These are phyloP conservation scores for Stemphylium vesicarium DNA, from an alignment of 2,329 filamentous ascomycete species.

Conservation along the genomic window DNA sequence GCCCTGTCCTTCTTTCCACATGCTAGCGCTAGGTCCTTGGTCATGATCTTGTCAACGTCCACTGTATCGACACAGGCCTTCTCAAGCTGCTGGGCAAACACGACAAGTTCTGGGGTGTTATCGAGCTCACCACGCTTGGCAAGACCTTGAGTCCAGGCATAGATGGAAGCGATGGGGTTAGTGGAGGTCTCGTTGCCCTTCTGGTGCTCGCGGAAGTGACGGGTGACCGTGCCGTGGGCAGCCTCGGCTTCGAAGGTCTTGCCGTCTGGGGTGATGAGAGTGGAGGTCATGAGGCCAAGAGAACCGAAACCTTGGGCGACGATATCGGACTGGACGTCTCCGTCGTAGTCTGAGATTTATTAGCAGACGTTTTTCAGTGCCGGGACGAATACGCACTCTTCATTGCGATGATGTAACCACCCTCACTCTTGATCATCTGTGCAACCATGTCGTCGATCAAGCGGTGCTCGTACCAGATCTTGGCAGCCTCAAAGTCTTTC, in stretches of 20 bases:
- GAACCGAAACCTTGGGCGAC: conserved; percentile 98
- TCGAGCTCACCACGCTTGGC: conserved; percentile 93
- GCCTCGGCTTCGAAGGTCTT: conserved; percentile 98
- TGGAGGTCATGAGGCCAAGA: conserved; percentile 97
- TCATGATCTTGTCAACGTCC: conserved; percentile 95
- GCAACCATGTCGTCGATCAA: conserved; percentile 99
- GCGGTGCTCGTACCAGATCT: conserved; percentile 99
- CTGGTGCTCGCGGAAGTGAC: conserved; percentile 98
- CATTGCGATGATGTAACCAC: conserved; percentile 95
- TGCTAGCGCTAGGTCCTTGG: conserved; percentile 96
- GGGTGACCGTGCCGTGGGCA: conserved; percentile 96
- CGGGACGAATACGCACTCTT: conserved; percentile 70
- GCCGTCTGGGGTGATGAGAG: conserved; percentile 94
- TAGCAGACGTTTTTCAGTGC: conserved; percentile 14
- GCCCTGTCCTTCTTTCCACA: conserved; percentile 85
- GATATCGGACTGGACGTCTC: conserved; percentile 98
- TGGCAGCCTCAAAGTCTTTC: conserved; percentile 85
- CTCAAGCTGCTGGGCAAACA: conserved; percentile 91
- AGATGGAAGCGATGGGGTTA: conserved; percentile 98
- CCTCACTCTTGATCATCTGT: conserved; percentile 99
- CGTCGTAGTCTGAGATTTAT: conserved; percentile 80
- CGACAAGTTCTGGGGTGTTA: conserved; percentile 85
- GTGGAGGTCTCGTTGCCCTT: conserved; percentile 97
- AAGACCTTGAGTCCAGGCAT: conserved; percentile 96
- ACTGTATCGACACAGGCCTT: conserved; percentile 94